A percentile compares a stretch with the other conserved stretches of the same genome.
Conservation (phyloP, 768 basidiomycete genomes). For the Calocera viscosa region DNA sequence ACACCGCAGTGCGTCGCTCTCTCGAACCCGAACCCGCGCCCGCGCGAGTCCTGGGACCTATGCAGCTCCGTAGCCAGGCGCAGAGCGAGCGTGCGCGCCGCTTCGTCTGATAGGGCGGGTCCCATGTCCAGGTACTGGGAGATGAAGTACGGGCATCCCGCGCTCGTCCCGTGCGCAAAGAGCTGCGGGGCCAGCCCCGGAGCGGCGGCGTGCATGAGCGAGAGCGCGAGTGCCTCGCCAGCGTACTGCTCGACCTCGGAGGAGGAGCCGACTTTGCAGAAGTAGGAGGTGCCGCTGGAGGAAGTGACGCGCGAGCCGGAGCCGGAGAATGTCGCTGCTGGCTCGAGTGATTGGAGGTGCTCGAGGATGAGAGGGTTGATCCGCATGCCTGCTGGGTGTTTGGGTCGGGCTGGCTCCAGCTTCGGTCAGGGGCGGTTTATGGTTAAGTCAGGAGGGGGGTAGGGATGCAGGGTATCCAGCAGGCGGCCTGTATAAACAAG, state of each 20-base stretch:
- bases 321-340: slow-evolving; percentile 37
- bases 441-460: not conserved
- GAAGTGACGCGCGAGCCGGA: slow-evolving; percentile 39
- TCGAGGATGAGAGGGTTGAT: slow-evolving; percentile 27
- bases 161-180: slow-evolving; percentile 36
- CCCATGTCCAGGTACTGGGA: slow-evolving; percentile 58
- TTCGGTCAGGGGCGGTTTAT: not conserved
- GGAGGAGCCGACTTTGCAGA: slow-evolving; percentile 44
- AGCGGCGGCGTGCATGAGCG: slow-evolving; percentile 48
- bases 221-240: slow-evolving; percentile 59
- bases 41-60: slow-evolving; percentile 32
- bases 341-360: slow-evolving; percentile 40
- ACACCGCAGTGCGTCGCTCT: slow-evolving; percentile 67
- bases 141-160: slow-evolving; percentile 49
- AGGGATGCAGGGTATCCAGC: not conserved
- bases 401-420: not conserved
- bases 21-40: slow-evolving; percentile 52
- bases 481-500: not conserved
- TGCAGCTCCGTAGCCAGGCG: slow-evolving; percentile 60
- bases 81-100: slow-evolving; percentile 43
- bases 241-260: slow-evolving; percentile 49
- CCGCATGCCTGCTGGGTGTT: not conserved
- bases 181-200: slow-evolving; percentile 53
- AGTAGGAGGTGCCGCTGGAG: slow-evolving; percentile 48
- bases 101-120: slow-evolving; percentile 32